Evolutionary conservation across 176 grass and related monocot species (phyloP).

Genomic region (Rhynchospora pubera): DNA sequence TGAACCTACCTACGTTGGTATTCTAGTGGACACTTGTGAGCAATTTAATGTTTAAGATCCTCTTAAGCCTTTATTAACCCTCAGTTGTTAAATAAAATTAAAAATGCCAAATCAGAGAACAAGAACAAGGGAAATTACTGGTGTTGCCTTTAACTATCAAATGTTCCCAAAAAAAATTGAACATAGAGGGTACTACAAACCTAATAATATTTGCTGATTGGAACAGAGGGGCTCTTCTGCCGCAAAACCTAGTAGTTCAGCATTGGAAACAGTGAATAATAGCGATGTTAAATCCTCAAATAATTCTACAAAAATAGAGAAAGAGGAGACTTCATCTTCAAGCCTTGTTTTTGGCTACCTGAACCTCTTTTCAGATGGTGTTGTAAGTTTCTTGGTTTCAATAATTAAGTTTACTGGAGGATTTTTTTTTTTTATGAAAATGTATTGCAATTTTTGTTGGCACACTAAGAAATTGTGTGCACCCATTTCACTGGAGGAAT

Average conservation of each 20-base stretch:
- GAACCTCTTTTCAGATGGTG: conserved; percentile 97
- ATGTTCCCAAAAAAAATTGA: neutral
- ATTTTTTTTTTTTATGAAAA: conserved; percentile 17
- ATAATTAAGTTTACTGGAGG: conserved; percentile 12
- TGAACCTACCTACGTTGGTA: neutral
- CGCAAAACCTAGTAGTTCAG: conserved; percentile 12
- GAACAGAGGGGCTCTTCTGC: conserved; percentile 41
- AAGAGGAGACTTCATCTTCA: conserved; percentile 39
- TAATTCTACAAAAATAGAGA: conserved; percentile 25
- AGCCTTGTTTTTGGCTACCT: conserved; percentile 96
- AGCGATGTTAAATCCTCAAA: conserved; percentile 15
- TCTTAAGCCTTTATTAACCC: neutral
- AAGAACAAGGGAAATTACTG: neutral
- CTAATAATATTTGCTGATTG: conserved; percentile 11
- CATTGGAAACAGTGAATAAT: conserved; percentile 30
- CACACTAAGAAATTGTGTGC: neutral
- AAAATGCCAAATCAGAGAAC: neutral
- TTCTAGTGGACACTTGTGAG: neutral
- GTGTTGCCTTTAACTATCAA: neutral
- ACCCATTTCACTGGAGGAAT: neutral
- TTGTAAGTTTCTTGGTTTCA: conserved; percentile 64
- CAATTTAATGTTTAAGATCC: neutral
- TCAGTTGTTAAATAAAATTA: neutral
- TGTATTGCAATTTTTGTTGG: neutral
- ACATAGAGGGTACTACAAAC: conserved; percentile 31